A percentile compares a stretch with the other conserved stretches of the same genome.
These are phyloP conservation scores for Naegleria lovaniensis DNA, from an alignment of 208 protist species.

Conservation along the genomic window DNA sequence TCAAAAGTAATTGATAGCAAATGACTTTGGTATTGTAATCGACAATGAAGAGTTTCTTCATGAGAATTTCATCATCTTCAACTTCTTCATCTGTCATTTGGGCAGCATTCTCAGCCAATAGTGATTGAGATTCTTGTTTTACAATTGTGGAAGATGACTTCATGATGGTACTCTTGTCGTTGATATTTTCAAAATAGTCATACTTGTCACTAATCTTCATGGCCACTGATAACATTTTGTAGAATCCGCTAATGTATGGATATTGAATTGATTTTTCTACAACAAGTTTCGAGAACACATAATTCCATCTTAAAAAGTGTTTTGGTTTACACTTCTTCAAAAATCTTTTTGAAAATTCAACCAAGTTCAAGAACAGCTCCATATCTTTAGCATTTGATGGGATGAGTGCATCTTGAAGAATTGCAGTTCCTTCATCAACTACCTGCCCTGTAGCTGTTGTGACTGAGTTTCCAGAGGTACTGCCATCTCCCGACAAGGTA, in stretches of 20 bases:
- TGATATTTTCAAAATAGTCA: slow-evolving; percentile 23
- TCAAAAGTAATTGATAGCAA: neutral
- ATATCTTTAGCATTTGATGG: slow-evolving; percentile 37
- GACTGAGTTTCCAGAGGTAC: too few species aligned
- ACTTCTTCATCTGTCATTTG: neutral
- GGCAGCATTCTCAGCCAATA: slow-evolving; percentile 29
- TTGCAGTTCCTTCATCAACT: neutral
- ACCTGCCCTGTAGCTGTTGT: too few species aligned
- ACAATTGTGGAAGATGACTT: neutral
- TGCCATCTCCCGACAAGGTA: neutral
- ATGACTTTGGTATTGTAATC: neutral
- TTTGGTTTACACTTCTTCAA: neutral
- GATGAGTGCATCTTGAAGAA: neutral
- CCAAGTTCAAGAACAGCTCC: slow-evolving; percentile 40
- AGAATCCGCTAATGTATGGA: slow-evolving; percentile 50
- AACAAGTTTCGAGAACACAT: slow-evolving; percentile 13
- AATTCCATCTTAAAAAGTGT: slow-evolving; percentile 23
- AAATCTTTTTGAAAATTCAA: slow-evolving; percentile 23
- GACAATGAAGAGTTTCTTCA: neutral
- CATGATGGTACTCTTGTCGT: neutral
- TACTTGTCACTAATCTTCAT: slow-evolving; percentile 23
- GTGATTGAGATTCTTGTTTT: neutral
- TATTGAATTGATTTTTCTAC: neutral
- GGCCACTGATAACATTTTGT: slow-evolving; percentile 45
- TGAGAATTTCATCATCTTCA: neutral